Percentiles rank a stretch among this genome's conserved stretches.
phyloP scores from a whole-genome alignment of 2,329 filamentous ascomycete genomes.

The Thielaviopsis ethacetica region DNA sequence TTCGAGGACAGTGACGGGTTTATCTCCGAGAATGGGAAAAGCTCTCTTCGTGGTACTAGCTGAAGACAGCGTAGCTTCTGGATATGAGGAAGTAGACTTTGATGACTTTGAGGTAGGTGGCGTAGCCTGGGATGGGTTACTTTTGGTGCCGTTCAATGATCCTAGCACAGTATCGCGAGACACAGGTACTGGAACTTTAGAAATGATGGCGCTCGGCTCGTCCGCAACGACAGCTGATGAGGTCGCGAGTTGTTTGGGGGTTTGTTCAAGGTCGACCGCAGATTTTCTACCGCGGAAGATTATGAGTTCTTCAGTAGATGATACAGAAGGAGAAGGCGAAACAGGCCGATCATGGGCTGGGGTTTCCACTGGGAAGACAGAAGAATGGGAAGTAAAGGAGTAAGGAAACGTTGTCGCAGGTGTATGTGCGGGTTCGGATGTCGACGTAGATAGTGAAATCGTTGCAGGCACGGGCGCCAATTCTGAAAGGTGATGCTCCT shows the following conservation, averaged over 20 bases:
- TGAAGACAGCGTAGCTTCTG: background rate
- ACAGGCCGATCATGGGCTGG: background rate
- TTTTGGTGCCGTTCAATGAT: background rate
- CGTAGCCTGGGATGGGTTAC: background rate
- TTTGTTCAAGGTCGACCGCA: background rate
- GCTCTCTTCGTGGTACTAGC: background rate
- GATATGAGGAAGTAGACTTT: background rate
- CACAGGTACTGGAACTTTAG: background rate
- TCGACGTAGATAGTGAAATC: background rate
- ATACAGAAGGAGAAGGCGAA: conserved; percentile 1
- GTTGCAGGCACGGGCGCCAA: background rate
- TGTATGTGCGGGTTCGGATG: background rate
- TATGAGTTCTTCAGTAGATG: conserved; percentile 43
- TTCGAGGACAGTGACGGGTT: background rate
- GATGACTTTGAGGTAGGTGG: background rate
- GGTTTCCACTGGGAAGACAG: background rate
- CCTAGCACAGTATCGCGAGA: background rate
- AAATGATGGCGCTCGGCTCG: background rate
- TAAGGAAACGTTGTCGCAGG: background rate
- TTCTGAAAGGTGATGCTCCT: background rate
- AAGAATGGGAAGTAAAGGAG: background rate
- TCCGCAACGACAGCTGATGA: background rate
- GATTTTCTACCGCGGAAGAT: conserved; percentile 43
- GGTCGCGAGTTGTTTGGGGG: background rate
- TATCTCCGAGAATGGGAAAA: background rate